Percentiles rank a stretch among this genome's conserved stretches.
Evolutionary conservation across 1,284 basidiomycete species (phyloP).

Genomic region (Takashimella tepidaria): DNA sequence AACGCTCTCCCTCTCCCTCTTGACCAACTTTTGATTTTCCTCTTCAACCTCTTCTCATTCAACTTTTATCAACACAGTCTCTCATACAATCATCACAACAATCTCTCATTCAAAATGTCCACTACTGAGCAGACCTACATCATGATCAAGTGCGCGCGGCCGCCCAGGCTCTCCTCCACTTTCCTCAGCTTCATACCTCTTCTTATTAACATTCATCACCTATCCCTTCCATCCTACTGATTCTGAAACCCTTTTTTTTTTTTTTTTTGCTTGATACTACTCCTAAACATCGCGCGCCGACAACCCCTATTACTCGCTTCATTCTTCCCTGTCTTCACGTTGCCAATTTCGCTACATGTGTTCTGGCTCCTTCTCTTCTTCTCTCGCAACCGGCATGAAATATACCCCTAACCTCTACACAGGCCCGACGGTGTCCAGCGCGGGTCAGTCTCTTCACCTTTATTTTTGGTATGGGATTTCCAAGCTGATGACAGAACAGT

Average conservation of each 20-base stretch:
- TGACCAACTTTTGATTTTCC: no score
- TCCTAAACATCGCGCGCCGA: no score
- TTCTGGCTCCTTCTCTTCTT: no score
- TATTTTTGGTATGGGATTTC: not conserved
- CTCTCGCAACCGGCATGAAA: no score
- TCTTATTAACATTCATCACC: not conserved
- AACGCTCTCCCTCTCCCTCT: not conserved
- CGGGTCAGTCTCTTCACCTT: constrained; percentile 48
- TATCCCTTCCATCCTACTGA: not conserved
- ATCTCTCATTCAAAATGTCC: constrained; percentile 42
- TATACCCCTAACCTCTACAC: constrained; percentile 14
- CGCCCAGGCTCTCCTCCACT: not conserved
- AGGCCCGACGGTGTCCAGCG: constrained; percentile 97
- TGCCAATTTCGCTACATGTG: not conserved
- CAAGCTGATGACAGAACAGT: constrained; percentile 15
- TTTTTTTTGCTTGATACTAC: not conserved
- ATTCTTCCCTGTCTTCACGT: no score
- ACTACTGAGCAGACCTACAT: constrained; percentile 52
- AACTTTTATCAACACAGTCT: constrained; percentile 5
- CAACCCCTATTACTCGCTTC: no score
- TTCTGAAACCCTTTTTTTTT: not conserved
- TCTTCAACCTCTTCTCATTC: not conserved
- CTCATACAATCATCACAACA: constrained; percentile 11
- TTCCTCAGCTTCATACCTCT: not conserved
- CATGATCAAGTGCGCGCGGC: constrained; percentile 50